Base-by-base conservation (phyloP, 2,329 filamentous ascomycete genomes). In the Microsporum audouinii region DNA sequence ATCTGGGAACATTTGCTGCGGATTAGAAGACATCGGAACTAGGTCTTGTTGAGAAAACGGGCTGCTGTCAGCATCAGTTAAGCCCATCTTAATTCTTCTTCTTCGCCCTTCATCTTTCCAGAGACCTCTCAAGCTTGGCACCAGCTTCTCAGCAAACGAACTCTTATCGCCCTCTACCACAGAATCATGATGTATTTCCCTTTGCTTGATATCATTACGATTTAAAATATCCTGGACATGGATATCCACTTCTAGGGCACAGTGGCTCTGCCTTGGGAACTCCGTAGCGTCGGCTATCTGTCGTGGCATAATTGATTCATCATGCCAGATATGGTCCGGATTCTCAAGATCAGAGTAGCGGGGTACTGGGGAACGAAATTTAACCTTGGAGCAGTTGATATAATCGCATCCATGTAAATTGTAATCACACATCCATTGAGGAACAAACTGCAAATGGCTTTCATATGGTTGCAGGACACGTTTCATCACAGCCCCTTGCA, bases 351-450 rank as follows among this genome's bases (percentile, higher is more conserved):
- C 80, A n/a, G 85, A 78, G 67, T 83, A 84, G 6, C 81, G 77
- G 0, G 91, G 91, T 1, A 96, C 78, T 0, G 91, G 91, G 1
- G 79, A 79, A 60, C 94, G 84, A 70, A 96, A 96, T 33, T 76
- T 80, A 0, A 86, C 83, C 64, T 84, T 88, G 7, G 78, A 78
- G 57, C 85, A 87, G 62, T 92, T 83, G 65, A 97, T 84, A 68
- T 92, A 95, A 61, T 85, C 87, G 71, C 94, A 99, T 5, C 95
- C 95, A 72, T 95, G 97, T 66, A 99, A 78, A 71, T 96, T 99
- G 78, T 95, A 99, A 72, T 99, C 95, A 65, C 87, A 88, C 94
- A 99, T 97, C 83, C 95, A 99, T 74, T 99, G 95, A 7, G 94
- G 80, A 6, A 96, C 77, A 71, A 91, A 97, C 70, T 96, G 90